These are phyloP conservation scores for Coniella lustricola DNA, from an alignment of 2,329 filamentous ascomycete species.

Conservation along the genomic window DNA sequence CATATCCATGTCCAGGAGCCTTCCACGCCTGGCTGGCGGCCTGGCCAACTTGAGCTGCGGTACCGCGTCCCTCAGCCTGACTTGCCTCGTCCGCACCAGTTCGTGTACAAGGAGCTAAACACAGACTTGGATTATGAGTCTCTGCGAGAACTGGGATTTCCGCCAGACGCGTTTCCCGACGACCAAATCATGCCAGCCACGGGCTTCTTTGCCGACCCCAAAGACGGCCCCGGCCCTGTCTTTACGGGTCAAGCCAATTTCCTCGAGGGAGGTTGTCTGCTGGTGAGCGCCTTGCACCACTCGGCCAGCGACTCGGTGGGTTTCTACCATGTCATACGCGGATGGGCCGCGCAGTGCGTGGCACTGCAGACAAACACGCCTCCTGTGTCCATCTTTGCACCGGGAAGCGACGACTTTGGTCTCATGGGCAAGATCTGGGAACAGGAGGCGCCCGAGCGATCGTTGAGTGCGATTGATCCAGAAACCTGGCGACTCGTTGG, in stretches of 20 bases:
- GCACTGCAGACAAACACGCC: not conserved
- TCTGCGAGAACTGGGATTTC: constrained; percentile 17
- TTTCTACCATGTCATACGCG: not conserved
- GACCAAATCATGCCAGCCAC: constrained; percentile 7
- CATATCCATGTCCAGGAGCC: constrained; percentile 8
- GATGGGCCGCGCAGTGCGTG: constrained; percentile 15
- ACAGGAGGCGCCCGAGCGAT: not conserved
- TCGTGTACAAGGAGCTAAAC: constrained; percentile 25
- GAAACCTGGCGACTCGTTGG: not conserved
- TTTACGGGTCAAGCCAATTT: constrained; percentile 20
- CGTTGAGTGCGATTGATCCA: not conserved
- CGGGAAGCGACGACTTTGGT: constrained; percentile 7
- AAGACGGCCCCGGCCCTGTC: constrained; percentile 9
- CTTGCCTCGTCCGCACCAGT: constrained; percentile 30
- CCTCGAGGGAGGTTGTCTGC: constrained; percentile 14
- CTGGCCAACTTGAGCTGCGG: constrained; percentile 19
- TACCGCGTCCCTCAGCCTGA: constrained; percentile 1
- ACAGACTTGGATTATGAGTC: constrained; percentile 10
- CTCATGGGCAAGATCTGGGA: constrained; percentile 12
- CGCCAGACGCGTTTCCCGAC: constrained; percentile 15
- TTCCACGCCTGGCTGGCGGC: constrained; percentile 13
- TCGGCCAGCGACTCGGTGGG: constrained; percentile 10
- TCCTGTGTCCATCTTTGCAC: not conserved
- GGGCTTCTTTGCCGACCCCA: constrained; percentile 4
- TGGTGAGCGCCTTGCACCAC: constrained; percentile 6